Percentiles rank a stretch among this genome's conserved stretches.
These are phyloP conservation scores for Phascolomyces articulosus DNA, from an alignment of 371 early-diverging fungal species.

Conservation along the genomic window DNA sequence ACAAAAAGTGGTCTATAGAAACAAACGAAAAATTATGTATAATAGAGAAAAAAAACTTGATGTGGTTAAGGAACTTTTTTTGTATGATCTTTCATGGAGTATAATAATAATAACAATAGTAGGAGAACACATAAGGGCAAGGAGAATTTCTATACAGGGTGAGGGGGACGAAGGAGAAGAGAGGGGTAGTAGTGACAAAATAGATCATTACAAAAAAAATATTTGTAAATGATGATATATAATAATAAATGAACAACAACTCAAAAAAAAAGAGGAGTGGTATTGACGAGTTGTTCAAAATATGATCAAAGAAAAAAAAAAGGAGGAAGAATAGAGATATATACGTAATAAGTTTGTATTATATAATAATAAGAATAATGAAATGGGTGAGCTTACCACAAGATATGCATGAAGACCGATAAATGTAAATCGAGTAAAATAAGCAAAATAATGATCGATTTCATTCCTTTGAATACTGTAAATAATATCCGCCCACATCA, in stretches of 20 bases:
- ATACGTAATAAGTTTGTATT: neutral
- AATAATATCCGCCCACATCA: conserved; percentile 46
- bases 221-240: too few species aligned
- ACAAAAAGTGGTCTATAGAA: conserved; percentile 20
- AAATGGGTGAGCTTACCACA: conserved; percentile 34
- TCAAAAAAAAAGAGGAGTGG: neutral
- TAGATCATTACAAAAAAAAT: too few species aligned
- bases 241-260: neutral
- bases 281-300: neutral
- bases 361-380: neutral
- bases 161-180: neutral
- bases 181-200: neutral
- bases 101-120: too few species aligned
- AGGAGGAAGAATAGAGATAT: neutral
- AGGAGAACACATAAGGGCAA: too few species aligned
- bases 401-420: conserved; percentile 55
- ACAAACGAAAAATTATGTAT: too few species aligned
- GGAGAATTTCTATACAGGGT: too few species aligned
- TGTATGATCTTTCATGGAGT: too few species aligned
- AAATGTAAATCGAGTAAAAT: conserved; percentile 57
- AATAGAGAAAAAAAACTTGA: neutral
- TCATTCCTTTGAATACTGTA: conserved; percentile 14
- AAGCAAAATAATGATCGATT: conserved; percentile 32
- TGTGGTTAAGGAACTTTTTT: too few species aligned
- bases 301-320: neutral